Base-by-base conservation (phyloP, 257 asterid species). In the Solanum rostratum region DNA sequence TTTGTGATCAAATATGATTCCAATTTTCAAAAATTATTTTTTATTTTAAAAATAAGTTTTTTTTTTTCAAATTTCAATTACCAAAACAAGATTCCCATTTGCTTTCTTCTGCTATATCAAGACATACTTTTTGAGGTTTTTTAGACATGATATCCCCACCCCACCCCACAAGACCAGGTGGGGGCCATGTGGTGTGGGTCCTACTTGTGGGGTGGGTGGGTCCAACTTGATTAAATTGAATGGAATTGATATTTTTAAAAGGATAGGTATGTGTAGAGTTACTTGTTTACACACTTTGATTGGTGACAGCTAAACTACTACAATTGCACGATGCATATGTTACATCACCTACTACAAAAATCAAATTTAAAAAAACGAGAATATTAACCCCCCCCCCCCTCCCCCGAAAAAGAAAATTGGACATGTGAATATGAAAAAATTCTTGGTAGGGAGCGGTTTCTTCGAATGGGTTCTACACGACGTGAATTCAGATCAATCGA, bases 171-270 rank as follows among this genome's bases (percentile, higher is more conserved):
- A 2, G 4, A 3, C 4, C 37, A 33, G 37, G 37, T 33, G 37
- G 5, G 89, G 90, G 92, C 89, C 89, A 87, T 86, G 91, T 85
- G 89, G 10, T 0, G 87, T 83, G 90, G 90, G 19, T 90, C 92
- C 66, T 2, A 79, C 39, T 60, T 10, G 3, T 33, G 37, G 5
- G 5, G 3, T 4, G 37, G 5, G 37, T 83, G 90, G 90, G 19
- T 90, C 92, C 66, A 3, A 71, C 29, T 60, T 10, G 7, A 81
- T 81, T 24, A n/a, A 22, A 49, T 57, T 81, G 12, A 85, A 63
- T 7, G 14, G 45, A 65, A 65, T 79, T 83, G 83, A 22, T 57
- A 24, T 53, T 55, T 68, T 16, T n/a, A 7, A 79, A 68, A 76
- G 49, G 70, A 76, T 49, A 27, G 60, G 82, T 53, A 62, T 29